A percentile compares a stretch with the other conserved stretches of the same genome.
These are phyloP conservation scores for Botrytis tulipae DNA, from an alignment of 2,329 filamentous ascomycete genomes.

Conservation along the genomic window DNA sequence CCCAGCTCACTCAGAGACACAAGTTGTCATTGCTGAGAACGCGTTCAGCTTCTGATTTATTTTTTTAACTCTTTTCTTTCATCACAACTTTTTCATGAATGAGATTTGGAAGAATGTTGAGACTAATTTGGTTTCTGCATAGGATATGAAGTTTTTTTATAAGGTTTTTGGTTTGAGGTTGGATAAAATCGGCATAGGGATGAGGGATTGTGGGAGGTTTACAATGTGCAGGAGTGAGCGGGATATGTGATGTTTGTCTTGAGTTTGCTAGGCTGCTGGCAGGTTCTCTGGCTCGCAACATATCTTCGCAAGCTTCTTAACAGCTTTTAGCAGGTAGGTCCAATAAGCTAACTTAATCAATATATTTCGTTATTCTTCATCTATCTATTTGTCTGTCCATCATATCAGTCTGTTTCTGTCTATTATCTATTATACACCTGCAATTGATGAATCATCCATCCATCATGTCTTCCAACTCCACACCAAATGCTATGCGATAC, in stretches of 20 bases:
- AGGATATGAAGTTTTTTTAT: neutral
- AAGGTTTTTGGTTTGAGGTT: neutral
- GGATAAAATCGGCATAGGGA: too few species aligned
- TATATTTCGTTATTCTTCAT: neutral
- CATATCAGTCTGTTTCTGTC: neutral
- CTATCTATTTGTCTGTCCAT: neutral
- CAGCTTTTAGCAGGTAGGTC: neutral
- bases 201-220: too few species aligned
- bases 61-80: neutral
- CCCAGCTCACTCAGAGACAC: slow-evolving; percentile 22
- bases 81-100: neutral
- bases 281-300: neutral
- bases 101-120: neutral
- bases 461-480: neutral
- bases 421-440: neutral
- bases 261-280: neutral
- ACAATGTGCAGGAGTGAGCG: neutral
- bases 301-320: neutral
- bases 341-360: neutral
- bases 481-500: neutral
- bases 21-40: slow-evolving; percentile 22
- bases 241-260: neutral
- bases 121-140: neutral
- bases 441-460: neutral
- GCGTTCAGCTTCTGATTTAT: slow-evolving; percentile 22